Evolutionary conservation across 2,329 filamentous ascomycete species (phyloP), one percentile per base, ranked within the genome.

Genomic region (Coleophoma cylindrospora): DNA sequence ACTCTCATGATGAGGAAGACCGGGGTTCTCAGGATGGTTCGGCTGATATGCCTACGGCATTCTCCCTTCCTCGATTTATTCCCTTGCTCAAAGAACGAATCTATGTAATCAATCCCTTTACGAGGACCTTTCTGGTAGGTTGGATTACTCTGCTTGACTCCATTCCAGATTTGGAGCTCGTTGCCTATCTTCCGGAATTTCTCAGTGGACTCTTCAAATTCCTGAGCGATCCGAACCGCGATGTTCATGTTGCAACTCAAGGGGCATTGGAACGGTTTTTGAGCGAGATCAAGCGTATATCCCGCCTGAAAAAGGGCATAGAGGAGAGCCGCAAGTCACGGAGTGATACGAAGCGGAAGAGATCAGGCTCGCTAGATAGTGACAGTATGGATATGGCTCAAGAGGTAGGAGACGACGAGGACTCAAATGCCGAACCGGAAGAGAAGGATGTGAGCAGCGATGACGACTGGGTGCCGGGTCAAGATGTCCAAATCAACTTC

Each of bases 61-160:
- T 99, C 68, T 97, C 91, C 5, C 80, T 99, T 17, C 81, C 85
- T 17, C 83, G 83, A 21, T 99, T 99, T 67, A 94, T 99, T 46
- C 94, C 95, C 1, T 76, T 99, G 13, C 79, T 99, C 17, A 90
- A 95, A 67, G 92, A 99, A 65, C 84, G 94, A 46, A 96, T 99
- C 51, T 89, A 89, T 69, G 92, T 96, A 27, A 81, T 95, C 53
- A 96, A 95, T 62, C 91, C 95, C 0, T 97, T 95, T 65, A 96
- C 92, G 3, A 80, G 94, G 46, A 95, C 89, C 13, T 99, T 99
- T 61, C 77, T 99, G 13, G 94, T 99, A 2, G 91, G 90, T 33
- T 99, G 94, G 94, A 89, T 99, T 51, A 95, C 87, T 4, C 71
- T 99, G 14, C 77, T 99, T 17, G 94, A 99, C 67, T 96, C 91